Conservation (phyloP, 176 grass and related monocot genomes). For the Oryza punctata region DNA sequence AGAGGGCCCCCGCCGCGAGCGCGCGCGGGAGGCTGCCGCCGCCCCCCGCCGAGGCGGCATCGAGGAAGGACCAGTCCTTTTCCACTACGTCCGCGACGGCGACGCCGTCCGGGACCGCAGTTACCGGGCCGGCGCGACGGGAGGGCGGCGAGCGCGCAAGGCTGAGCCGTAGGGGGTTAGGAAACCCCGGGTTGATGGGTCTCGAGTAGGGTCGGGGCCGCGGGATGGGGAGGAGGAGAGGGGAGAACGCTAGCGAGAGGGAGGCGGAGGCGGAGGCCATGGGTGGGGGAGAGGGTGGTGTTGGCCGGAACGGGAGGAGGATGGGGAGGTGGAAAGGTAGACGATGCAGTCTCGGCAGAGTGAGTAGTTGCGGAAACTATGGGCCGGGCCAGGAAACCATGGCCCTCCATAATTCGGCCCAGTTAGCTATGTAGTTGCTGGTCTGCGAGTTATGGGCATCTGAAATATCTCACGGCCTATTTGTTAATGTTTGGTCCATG, state of each 20-base stretch:
- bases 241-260: slow-evolving; percentile 42
- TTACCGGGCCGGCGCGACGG: slow-evolving; percentile 6
- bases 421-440: not conserved
- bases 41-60: not conserved
- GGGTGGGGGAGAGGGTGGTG: slow-evolving; percentile 15
- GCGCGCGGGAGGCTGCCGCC: slow-evolving; percentile 26
- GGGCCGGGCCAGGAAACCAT: not conserved
- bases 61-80: slow-evolving; percentile 90
- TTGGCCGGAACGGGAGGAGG: not conserved
- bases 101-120: slow-evolving; percentile 38
- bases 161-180: slow-evolving; percentile 32
- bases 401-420: not conserved
- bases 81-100: slow-evolving; percentile 70
- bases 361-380: not conserved
- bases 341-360: slow-evolving; percentile 1
- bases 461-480: no score
- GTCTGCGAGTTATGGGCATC: no score
- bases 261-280: slow-evolving; percentile 36
- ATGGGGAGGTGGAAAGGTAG: not conserved
- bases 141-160: not conserved
- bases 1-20: slow-evolving; percentile 51
- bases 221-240: slow-evolving; percentile 5
- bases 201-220: not conserved
- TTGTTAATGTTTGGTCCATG: no score
- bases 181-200: not conserved